phyloP scores from a whole-genome alignment of 2,329 filamentous ascomycete genomes.

The Epichloe amarillans region DNA sequence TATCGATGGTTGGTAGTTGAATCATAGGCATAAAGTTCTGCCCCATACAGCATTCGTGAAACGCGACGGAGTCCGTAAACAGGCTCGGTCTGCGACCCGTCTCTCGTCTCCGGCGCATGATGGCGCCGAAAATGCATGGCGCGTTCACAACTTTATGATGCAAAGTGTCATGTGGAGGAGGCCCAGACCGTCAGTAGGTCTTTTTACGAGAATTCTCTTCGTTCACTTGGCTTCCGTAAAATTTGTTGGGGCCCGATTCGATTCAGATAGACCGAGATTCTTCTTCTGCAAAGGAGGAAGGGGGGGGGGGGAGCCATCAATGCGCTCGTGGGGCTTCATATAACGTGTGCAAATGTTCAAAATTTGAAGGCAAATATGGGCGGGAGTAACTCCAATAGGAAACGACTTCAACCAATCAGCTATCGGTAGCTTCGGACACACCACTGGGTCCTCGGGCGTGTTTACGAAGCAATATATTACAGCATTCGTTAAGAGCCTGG shows the following conservation, averaged over 20 bases:
- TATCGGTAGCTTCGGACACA: background rate
- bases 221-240: no score
- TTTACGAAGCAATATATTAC: background rate
- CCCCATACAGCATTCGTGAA: background rate
- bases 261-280: no score
- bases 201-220: no score
- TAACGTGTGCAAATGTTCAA: background rate
- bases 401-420: background rate
- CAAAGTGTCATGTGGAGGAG: conserved; percentile 1
- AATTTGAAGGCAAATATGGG: background rate
- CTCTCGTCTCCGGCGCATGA: background rate
- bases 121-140: conserved; percentile 1
- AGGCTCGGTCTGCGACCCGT: background rate
- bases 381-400: background rate
- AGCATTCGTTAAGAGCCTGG: background rate
- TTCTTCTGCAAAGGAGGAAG: background rate
- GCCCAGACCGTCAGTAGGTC: conserved; percentile 35
- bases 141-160: background rate
- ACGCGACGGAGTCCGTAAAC: background rate
- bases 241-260: no score
- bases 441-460: background rate
- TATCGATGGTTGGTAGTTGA: background rate
- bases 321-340: conserved; percentile 1
- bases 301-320: background rate
- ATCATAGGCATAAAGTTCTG: background rate